Evolutionary conservation across 306 rosid genomes (phyloP).

Genomic region (Gastrolobium bilobum): DNA sequence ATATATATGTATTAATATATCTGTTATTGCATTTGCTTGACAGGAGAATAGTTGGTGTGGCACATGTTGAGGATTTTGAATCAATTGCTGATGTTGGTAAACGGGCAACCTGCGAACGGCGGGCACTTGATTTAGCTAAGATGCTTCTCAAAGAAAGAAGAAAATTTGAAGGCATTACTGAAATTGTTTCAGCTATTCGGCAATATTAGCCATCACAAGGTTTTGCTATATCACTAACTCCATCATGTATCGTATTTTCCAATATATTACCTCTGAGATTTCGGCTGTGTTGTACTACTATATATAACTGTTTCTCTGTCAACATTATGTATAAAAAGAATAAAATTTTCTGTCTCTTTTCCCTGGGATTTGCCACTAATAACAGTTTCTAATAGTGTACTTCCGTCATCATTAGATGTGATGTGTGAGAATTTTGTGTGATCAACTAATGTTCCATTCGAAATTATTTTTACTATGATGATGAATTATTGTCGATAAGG

Average conservation of each 20-base stretch:
- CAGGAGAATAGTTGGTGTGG: conserved; percentile 96
- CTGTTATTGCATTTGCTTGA: conserved; percentile 5
- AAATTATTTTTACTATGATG: not conserved
- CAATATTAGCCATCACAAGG: conserved; percentile 50
- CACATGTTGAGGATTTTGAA: conserved; percentile 91
- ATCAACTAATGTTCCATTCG: not conserved
- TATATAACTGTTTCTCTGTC: not conserved
- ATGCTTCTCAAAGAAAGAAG: conserved; percentile 80
- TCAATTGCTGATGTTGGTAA: conserved; percentile 71
- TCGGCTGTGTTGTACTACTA: conserved; percentile 4
- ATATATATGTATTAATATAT: too few species aligned
- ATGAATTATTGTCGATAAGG: not conserved
- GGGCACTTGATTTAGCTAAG: conserved; percentile 79
- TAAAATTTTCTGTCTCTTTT: not conserved
- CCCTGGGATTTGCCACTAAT: not conserved
- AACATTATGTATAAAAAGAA: not conserved
- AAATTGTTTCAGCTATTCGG: conserved; percentile 69
- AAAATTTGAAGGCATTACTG: conserved; percentile 61
- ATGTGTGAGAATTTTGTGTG: not conserved
- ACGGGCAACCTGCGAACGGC: conserved; percentile 75
- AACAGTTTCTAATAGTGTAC: not conserved
- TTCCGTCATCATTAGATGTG: not conserved
- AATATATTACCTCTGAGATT: not conserved
- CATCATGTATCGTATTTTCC: conserved; percentile 31
- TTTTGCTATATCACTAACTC: not conserved